Evolutionary conservation across 768 basidiomycete genomes (phyloP).

Genomic region (Arthromyces matolae): DNA sequence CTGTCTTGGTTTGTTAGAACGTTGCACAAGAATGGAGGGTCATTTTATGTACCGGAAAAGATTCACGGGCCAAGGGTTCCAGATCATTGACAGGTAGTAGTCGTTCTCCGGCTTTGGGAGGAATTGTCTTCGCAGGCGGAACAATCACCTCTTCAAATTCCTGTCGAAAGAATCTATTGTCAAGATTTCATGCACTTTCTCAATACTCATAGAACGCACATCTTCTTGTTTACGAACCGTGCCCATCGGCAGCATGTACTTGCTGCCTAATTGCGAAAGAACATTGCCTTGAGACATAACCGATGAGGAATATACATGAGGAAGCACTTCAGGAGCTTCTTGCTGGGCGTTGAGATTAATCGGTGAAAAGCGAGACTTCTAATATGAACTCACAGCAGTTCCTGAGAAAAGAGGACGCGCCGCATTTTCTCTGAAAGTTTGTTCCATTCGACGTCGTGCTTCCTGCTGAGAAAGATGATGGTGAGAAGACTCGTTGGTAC

Average conservation of each 20-base stretch:
- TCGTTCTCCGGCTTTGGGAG: constrained; percentile 67
- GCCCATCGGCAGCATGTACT: constrained; percentile 80
- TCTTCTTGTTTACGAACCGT: constrained; percentile 71
- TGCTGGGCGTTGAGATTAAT: constrained; percentile 31
- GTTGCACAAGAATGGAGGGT: too few relatives aligned
- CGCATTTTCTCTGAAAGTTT: constrained; percentile 56
- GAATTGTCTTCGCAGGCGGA: constrained; percentile 78
- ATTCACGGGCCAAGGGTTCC: constrained; percentile 72
- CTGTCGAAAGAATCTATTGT: constrained; percentile 39
- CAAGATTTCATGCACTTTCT: too few relatives aligned
- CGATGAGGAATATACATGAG: constrained; percentile 84
- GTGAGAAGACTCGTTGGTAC: background rate
- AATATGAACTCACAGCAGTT: constrained; percentile 39
- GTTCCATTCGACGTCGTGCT: constrained; percentile 61
- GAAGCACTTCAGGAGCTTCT: constrained; percentile 59
- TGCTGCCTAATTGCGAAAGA: constrained; percentile 69
- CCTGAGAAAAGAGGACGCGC: constrained; percentile 62
- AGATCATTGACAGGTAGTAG: constrained; percentile 70
- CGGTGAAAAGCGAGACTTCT: background rate
- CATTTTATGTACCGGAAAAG: constrained; percentile 67
- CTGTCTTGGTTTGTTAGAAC: too few relatives aligned
- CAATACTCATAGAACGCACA: too few relatives aligned
- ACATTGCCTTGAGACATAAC: constrained; percentile 55
- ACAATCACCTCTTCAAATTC: constrained; percentile 86
- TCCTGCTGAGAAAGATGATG: constrained; percentile 37